These are phyloP conservation scores for Syzygium aromaticum DNA, from an alignment of 345 rosid species.

Conservation along the genomic window DNA sequence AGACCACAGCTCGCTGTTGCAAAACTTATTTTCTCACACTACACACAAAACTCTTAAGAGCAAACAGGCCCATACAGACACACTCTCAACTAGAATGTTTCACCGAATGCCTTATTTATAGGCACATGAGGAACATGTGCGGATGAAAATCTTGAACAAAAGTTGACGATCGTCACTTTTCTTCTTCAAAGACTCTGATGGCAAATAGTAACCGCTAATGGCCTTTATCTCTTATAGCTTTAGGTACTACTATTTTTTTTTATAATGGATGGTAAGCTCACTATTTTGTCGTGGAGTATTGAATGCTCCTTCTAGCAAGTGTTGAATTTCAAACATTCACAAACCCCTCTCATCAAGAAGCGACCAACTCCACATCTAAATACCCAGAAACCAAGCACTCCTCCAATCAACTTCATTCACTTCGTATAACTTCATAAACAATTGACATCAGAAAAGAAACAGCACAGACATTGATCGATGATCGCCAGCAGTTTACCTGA, in stretches of 20 bases:
- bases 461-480: neutral
- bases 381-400: neutral
- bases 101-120: neutral
- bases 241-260: neutral
- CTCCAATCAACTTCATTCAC: neutral
- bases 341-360: neutral
- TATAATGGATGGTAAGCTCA: neutral
- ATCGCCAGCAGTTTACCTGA: constrained; percentile 38
- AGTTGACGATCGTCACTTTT: neutral
- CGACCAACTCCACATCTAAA: neutral
- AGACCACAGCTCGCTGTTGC: neutral
- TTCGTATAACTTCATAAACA: neutral
- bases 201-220: neutral
- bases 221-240: neutral
- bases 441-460: neutral
- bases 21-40: neutral
- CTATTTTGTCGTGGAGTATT: neutral
- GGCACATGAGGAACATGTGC: neutral
- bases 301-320: neutral
- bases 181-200: neutral
- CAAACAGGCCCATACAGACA: neutral
- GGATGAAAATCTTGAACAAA: neutral
- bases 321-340: neutral
- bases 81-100: neutral
- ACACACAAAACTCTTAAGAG: neutral